Evolutionary conservation across 108 stramenopile genomes (phyloP).

Genomic region (Nitzschia sp.): DNA sequence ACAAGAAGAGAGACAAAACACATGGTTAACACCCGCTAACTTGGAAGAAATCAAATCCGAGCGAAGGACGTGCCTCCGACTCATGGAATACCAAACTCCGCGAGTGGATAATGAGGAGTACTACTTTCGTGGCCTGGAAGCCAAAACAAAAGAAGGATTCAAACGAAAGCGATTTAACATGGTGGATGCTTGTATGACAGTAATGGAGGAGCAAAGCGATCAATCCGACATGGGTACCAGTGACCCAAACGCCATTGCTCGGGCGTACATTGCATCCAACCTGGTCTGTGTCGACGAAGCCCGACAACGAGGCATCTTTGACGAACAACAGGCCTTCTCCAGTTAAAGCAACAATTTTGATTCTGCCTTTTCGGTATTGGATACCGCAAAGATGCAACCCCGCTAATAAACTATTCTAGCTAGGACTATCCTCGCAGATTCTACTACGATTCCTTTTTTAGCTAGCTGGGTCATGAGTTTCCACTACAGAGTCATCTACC

Average conservation of each 20-base stretch:
- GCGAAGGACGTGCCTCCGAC: not conserved
- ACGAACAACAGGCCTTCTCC: not conserved
- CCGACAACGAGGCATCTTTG: not conserved
- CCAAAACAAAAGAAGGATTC: constrained; percentile 19
- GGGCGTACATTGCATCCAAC: constrained; percentile 2
- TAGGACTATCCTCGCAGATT: no score
- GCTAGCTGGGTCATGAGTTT: no score
- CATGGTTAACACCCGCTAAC: constrained; percentile 2
- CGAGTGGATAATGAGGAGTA: constrained; percentile 4
- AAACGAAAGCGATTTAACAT: constrained; percentile 2
- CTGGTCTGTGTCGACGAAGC: not conserved
- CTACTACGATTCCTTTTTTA: no score
- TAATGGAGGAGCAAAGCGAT: constrained; percentile 22
- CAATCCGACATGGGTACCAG: constrained; percentile 9
- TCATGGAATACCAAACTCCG: constrained; percentile 1
- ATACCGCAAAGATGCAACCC: no score
- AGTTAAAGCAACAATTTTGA: no score
- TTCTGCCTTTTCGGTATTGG: no score
- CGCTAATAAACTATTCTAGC: no score
- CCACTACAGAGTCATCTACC: no score
- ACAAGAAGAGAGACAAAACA: constrained; percentile 10
- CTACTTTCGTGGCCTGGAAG: constrained; percentile 32
- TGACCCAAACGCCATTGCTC: constrained; percentile 4
- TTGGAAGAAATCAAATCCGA: constrained; percentile 2
- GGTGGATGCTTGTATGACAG: constrained; percentile 16